A percentile compares a stretch with the other conserved stretches of the same genome.
These are phyloP conservation scores for Ceratobasidium sp. DNA, from an alignment of 1,284 basidiomycete species.

Conservation along the genomic window DNA sequence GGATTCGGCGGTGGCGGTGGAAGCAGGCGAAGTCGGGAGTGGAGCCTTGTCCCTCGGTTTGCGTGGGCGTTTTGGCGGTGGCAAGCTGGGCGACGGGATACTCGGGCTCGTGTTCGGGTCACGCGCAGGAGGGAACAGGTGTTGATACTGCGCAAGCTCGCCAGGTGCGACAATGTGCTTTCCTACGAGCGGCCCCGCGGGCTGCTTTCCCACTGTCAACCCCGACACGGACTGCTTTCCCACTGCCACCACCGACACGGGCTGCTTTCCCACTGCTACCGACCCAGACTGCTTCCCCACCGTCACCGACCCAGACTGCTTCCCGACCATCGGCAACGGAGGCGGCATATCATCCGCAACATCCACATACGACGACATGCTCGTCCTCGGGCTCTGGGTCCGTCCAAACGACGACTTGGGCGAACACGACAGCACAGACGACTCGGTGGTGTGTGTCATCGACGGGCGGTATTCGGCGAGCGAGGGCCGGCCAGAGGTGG, in stretches of 20 bases:
- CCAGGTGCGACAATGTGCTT: conserved; percentile 41
- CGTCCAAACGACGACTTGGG: conserved; percentile 39
- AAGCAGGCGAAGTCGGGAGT: background rate
- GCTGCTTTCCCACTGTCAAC: background rate
- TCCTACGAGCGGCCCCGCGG: conserved; percentile 4
- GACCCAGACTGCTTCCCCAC: conserved; percentile 25
- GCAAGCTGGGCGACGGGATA: conserved; percentile 8
- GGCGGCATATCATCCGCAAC: conserved; percentile 9
- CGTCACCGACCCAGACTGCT: background rate
- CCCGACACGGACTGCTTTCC: conserved; percentile 13
- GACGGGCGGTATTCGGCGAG: conserved; percentile 19
- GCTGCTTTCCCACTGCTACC: background rate
- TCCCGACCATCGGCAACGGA: background rate
- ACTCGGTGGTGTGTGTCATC: conserved; percentile 29
- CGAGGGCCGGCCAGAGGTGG: background rate
- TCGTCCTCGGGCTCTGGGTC: conserved; percentile 33
- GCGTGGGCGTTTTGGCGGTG: conserved; percentile 30
- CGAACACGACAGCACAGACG: conserved; percentile 14
- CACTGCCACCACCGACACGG: background rate
- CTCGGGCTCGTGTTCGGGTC: background rate
- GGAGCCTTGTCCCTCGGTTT: conserved; percentile 21
- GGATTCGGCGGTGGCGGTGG: background rate
- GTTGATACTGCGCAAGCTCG: conserved; percentile 29
- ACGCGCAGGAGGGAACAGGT: background rate
- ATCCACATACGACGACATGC: conserved; percentile 38